Base-by-base conservation (phyloP, 306 rosid genomes). In the Ziziphus jujuba region DNA sequence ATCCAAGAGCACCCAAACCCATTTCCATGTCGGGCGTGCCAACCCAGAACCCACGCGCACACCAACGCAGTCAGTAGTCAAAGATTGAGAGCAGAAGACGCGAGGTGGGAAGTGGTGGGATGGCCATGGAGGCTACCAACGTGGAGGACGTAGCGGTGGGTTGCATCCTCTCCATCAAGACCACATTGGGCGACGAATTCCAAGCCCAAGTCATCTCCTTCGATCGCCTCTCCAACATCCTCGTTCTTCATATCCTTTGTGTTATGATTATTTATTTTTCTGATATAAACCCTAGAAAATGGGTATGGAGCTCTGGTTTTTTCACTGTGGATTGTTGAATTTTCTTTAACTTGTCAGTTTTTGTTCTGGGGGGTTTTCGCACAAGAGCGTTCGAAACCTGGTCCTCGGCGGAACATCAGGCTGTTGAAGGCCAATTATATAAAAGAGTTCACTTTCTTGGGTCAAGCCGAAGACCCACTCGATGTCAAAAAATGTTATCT, bases 161-260 rank as follows among this genome's bases (percentile, higher is more conserved):
- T 14, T 85, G 92, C 79, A 35, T 87, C 66, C 84, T 93, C 23
- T 87, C 89, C 71, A 84, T 93, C 80, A 90, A 85, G 71, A 93
- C 99, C 59, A 85, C 92, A 14, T 67, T 90, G 54, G 90, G 97
- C 25, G 99, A 90, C 59, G 92, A 90, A 65, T 90, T 93, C 38
- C 83, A 88, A 66, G 97, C 84, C 43, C 97, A 93, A 50, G 87
- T 93, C 75, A 77, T 93, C 63, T 74, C 97, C 81, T 93, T 81
- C 63, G 97, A 93, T 72, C 95, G 95, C 62, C 65, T 65, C 69
- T 85, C 97, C 60, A 93, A 87, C 87, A 83, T 87, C 72, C 95
- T 93, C 70, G 85, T 87, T 58, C 91, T 93, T 77, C 99, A 84
- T 84, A 84, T 84, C 88, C 88, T 80, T 72, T 54, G n/a, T n/a